phyloP scores from a whole-genome alignment of 352 stramenopile genomes.

The Globisporangium heterothallicum region DNA sequence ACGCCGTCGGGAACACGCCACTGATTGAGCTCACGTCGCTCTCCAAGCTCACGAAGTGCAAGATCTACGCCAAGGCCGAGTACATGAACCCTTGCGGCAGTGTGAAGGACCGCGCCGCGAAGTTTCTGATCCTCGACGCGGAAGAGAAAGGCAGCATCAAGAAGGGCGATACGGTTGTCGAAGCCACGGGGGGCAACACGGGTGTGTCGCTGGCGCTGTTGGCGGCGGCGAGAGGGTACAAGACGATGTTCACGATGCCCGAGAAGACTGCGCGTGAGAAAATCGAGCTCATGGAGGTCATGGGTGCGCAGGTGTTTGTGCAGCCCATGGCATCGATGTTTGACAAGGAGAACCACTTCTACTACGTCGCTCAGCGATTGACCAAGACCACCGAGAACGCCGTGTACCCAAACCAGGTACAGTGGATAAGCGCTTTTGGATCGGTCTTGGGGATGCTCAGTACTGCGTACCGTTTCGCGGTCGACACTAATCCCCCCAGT shows the following conservation, averaged over 20 bases:
- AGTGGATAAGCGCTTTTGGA: too few species aligned
- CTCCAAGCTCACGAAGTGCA: slow-evolving; percentile 64
- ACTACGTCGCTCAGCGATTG: slow-evolving; percentile 60
- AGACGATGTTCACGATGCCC: slow-evolving; percentile 73
- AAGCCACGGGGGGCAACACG: slow-evolving; percentile 90
- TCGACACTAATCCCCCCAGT: too few species aligned
- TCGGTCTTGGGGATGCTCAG: too few species aligned
- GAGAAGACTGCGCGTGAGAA: slow-evolving; percentile 66
- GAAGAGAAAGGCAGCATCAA: slow-evolving; percentile 83
- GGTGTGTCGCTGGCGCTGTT: slow-evolving; percentile 90
- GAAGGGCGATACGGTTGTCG: slow-evolving; percentile 54
- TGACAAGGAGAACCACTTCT: slow-evolving; percentile 72
- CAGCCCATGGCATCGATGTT: slow-evolving; percentile 56
- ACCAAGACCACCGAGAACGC: slow-evolving; percentile 25
- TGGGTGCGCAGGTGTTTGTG: slow-evolving; percentile 63
- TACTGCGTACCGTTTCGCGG: too few species aligned
- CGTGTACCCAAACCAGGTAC: slow-evolving; percentile 52
- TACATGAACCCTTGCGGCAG: slow-evolving; percentile 90
- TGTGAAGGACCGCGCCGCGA: slow-evolving; percentile 93
- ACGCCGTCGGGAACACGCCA: slow-evolving; percentile 70
- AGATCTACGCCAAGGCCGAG: slow-evolving; percentile 77
- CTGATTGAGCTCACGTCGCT: slow-evolving; percentile 65
- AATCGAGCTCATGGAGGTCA: slow-evolving; percentile 73
- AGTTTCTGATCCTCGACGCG: slow-evolving; percentile 90
- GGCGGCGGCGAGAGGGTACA: slow-evolving; percentile 80